Evolutionary conservation across 345 rosid species (phyloP), one percentile per base, ranked within the genome.

Genomic region (Gossypium mustelinum): DNA sequence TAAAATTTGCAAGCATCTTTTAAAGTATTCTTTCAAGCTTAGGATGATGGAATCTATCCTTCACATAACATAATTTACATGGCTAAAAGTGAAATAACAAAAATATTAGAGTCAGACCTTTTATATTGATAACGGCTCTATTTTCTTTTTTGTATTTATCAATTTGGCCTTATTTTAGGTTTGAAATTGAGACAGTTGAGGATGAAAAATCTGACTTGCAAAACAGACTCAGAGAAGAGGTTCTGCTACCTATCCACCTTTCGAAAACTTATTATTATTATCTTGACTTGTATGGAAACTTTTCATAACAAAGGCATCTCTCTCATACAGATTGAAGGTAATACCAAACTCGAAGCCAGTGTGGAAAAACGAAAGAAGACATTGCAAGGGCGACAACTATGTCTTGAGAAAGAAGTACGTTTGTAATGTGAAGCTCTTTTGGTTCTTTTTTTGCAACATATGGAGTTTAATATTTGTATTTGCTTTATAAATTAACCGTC

Each of bases 331-430:
- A 89, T 85, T 56, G 78, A 89, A 80, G 84, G 75, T 75, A 91
- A 93, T 84, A 86, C 81, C 58, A 81, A 67, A 79, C 83, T 93
- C 57, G 88, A 85, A 73, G 87, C 86, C 73, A 85, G 78, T 73
- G 57, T 95, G 82, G 89, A 87, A 79, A 80, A 82, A 69, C 84
- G 87, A 80, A 95, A 89, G 86, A 87, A 82, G 78, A 81, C 83
- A 73, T 82, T 93, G 85, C 81, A 81, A 22, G 88, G 81, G 76
- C 88, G 83, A 14, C 94, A 97, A 44, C 82, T 79, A 82, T 87
- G 87, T 78, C 90, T 95, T 68, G 90, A 90, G 82, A 85, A 83
- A 76, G 97, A 90, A 70, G 97, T 95, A 91, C n/a, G 90, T 59
- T 58, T 58, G 22, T 11, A 1, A 6, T 58, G 22, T 11, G 1